Evolutionary conservation across 176 grass and related monocot species (phyloP), one percentile per base, ranked within the genome.

Genomic region (Dendrocalamus sinicus): DNA sequence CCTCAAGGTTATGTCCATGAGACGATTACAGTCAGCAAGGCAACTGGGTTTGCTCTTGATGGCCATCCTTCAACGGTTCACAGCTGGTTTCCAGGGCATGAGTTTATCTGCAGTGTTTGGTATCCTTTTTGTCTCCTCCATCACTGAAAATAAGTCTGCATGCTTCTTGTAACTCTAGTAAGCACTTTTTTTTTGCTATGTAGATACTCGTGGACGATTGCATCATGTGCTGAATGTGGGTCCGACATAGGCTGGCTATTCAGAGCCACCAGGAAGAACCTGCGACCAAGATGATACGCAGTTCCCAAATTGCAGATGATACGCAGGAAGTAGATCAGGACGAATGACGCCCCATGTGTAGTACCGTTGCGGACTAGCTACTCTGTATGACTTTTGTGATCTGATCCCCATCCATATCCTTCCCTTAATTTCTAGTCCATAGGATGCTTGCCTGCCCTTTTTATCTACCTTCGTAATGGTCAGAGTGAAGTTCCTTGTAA

Each of bases 151-250:
- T 45, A 69, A 53, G 3, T 67, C 0, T 45, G 1, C 1, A 3
- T 61, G 23, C 57, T 2, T 65, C 61, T 53, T 67, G 5, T 12
- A 54, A 62, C 22, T 79, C 7, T 23, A 12, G 50, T 67, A 45
- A 77, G 8, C 7, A 26, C 19, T 0, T 5, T 47, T 19, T 19
- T 63, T 67, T 37, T 37, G 62, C 66, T 66, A 58, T 24, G 61
- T 85, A 91, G 96, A 15, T 99, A 99, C 32, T 91, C 96, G 0
- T 99, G 96, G 96, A 91, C 93, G 3, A 85, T 94, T 7, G 81
- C 93, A n/a, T 54, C 48, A 3, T 99, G 96, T 22, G 62, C 67
- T 8, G 13, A 30, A 51, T 99, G 96, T 12, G 79, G 46, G 4
- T 84, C 84, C 40, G 86, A 90, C 73, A 91, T 99, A 55, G 93